Evolutionary conservation across 108 stramenopile genomes (phyloP).

Genomic region (Cafeteria roenbergensis): DNA sequence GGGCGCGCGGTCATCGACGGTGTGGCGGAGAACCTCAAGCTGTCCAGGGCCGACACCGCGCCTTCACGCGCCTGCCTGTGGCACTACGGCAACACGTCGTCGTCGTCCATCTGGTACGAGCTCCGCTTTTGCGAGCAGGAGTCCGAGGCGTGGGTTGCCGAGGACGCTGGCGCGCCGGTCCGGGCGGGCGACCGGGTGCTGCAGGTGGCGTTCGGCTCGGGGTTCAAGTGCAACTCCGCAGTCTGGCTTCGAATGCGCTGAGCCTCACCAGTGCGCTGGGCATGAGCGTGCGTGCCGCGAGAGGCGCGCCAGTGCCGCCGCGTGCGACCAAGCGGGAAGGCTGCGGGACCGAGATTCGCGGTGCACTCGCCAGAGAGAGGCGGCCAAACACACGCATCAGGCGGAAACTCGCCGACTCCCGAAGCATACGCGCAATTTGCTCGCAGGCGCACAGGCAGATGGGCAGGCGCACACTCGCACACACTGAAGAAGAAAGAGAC

Average conservation of each 20-base stretch:
- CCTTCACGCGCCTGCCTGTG: constrained; percentile 72
- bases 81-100: constrained; percentile 88
- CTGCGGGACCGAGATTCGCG: no score
- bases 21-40: constrained; percentile 87
- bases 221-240: constrained; percentile 93
- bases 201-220: constrained; percentile 91
- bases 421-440: no score
- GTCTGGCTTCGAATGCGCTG: constrained; percentile 74
- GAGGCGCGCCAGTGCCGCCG: no score
- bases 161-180: constrained; percentile 18
- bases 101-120: constrained; percentile 94
- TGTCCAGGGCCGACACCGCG: constrained; percentile 74
- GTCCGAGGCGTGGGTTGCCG: constrained; percentile 50
- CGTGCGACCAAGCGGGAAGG: no score
- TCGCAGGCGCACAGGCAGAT: no score
- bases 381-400: no score
- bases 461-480: no score
- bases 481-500: no score
- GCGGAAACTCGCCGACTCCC: no score
- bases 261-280: no score
- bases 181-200: constrained; percentile 72
- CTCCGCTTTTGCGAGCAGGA: constrained; percentile 79
- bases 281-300: no score
- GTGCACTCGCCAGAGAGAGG: no score
- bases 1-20: constrained; percentile 88